These are phyloP conservation scores for Drechslera avenae DNA, from an alignment of 2,329 filamentous ascomycete species.

Conservation along the genomic window DNA sequence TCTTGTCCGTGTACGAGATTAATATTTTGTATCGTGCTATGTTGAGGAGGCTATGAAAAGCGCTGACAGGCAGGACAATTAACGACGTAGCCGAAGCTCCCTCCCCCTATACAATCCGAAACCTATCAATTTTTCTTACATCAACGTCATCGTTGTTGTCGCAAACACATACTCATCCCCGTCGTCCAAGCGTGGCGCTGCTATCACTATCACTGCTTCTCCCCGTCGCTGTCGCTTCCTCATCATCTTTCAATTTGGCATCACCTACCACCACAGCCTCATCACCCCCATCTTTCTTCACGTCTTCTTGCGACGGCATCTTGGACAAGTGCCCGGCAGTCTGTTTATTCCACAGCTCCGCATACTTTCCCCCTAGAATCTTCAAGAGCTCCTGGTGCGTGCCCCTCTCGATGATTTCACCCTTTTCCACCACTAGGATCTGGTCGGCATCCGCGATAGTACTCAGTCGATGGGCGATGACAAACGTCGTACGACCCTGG, in stretches of 20 bases:
- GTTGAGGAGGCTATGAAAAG: too few species aligned
- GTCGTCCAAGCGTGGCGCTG: neutral
- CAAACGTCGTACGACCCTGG: slow-evolving; percentile 67
- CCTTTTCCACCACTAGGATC: slow-evolving; percentile 77
- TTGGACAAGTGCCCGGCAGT: slow-evolving; percentile 49
- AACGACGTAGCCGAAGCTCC: too few species aligned
- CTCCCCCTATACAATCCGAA: too few species aligned
- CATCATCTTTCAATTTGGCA: slow-evolving; percentile 29
- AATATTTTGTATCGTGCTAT: too few species aligned
- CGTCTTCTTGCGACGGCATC: slow-evolving; percentile 22
- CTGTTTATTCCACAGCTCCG: slow-evolving; percentile 88
- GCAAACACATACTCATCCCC: neutral
- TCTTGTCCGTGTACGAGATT: too few species aligned
- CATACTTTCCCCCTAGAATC: slow-evolving; percentile 70
- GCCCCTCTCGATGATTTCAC: slow-evolving; percentile 77
- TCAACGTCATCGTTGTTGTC: too few species aligned
- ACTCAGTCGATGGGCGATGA: slow-evolving; percentile 78
- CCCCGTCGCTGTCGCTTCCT: slow-evolving; percentile 19
- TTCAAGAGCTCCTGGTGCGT: slow-evolving; percentile 77
- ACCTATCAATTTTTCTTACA: too few species aligned
- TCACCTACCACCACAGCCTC: slow-evolving; percentile 24
- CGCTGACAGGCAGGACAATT: too few species aligned
- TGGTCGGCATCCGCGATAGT: slow-evolving; percentile 86
- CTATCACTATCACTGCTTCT: slow-evolving; percentile 16
- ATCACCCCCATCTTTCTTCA: slow-evolving; percentile 18